Evolutionary conservation across 2,329 filamentous ascomycete species (phyloP).

Genomic region (Coniochaeta hoffmannii): DNA sequence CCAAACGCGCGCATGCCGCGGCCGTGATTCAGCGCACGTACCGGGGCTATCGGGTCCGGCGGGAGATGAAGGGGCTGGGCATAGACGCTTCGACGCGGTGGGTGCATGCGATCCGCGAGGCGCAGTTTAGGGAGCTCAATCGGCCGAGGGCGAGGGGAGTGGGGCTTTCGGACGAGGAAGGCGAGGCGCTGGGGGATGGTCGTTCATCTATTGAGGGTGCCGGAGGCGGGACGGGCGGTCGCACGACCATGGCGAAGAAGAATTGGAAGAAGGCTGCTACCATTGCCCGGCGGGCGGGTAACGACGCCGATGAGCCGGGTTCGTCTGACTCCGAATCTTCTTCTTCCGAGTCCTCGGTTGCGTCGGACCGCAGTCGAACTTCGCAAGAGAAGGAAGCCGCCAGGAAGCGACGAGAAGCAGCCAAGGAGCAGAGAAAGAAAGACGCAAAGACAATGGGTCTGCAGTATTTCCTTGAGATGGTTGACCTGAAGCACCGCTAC

Average conservation of each 20-base stretch:
- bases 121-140: slow-evolving; percentile 44
- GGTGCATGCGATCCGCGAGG: slow-evolving; percentile 57
- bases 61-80: slow-evolving; percentile 62
- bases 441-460: slow-evolving; percentile 75
- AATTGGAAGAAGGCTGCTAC: slow-evolving; percentile 71
- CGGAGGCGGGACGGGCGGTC: not conserved
- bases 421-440: slow-evolving; percentile 51
- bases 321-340: slow-evolving; percentile 24
- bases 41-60: slow-evolving; percentile 65
- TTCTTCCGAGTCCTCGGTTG: slow-evolving; percentile 15
- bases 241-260: slow-evolving; percentile 38
- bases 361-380: slow-evolving; percentile 17
- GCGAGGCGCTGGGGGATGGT: not conserved
- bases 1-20: slow-evolving; percentile 35
- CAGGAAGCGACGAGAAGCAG: slow-evolving; percentile 34
- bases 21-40: slow-evolving; percentile 63
- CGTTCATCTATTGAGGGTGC: slow-evolving; percentile 11
- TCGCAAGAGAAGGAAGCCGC: slow-evolving; percentile 27
- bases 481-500: slow-evolving; percentile 80
- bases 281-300: slow-evolving; percentile 65
- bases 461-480: slow-evolving; percentile 80
- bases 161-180: slow-evolving; percentile 7
- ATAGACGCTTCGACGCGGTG: slow-evolving; percentile 65
- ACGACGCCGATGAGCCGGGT: slow-evolving; percentile 44
- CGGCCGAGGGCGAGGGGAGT: slow-evolving; percentile 30